phyloP scores from a whole-genome alignment of 2,329 filamentous ascomycete species.

The Malbranchea cinnamomea region DNA sequence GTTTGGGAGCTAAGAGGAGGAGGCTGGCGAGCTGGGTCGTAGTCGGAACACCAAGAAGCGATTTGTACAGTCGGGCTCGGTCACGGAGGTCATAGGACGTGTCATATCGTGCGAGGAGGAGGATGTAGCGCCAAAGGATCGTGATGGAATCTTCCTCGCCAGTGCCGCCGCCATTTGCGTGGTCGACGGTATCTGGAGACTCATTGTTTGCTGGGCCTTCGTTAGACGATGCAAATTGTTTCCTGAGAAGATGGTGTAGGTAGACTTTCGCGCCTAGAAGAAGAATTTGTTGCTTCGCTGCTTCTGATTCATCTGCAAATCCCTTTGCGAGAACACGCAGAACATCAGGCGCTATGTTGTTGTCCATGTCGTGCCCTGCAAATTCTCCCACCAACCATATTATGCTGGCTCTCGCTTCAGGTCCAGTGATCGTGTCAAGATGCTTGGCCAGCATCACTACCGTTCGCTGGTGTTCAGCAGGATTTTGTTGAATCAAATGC shows the following conservation, averaged over 20 bases:
- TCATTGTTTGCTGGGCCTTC: constrained; percentile 8
- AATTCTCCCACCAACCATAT: constrained; percentile 97
- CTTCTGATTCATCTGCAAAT: constrained; percentile 70
- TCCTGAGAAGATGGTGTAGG: constrained; percentile 64
- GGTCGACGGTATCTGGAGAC: neutral
- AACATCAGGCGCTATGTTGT: constrained; percentile 88
- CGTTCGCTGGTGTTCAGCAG: constrained; percentile 63
- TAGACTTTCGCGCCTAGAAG: constrained; percentile 94
- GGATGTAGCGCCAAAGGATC: constrained; percentile 68
- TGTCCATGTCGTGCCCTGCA: constrained; percentile 59
- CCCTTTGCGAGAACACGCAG: constrained; percentile 73
- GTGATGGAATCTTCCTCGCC: constrained; percentile 47
- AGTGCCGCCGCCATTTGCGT: constrained; percentile 6
- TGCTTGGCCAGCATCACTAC: constrained; percentile 83
- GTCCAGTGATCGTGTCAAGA: constrained; percentile 72
- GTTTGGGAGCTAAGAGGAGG: constrained; percentile 84
- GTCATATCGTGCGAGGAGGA: constrained; percentile 80
- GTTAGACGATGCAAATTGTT: constrained; percentile 35
- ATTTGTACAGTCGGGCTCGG: constrained; percentile 72
- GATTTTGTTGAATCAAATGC: constrained; percentile 86
- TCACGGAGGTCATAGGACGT: constrained; percentile 91
- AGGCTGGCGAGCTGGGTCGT: constrained; percentile 73
- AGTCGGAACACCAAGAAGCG: constrained; percentile 60
- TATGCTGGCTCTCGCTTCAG: constrained; percentile 81
- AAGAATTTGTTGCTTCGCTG: constrained; percentile 80